Percentiles rank a stretch among this genome's conserved stretches.
Conservation (phyloP, 2,329 filamentous ascomycete species). For the Fusarium newnesense region DNA sequence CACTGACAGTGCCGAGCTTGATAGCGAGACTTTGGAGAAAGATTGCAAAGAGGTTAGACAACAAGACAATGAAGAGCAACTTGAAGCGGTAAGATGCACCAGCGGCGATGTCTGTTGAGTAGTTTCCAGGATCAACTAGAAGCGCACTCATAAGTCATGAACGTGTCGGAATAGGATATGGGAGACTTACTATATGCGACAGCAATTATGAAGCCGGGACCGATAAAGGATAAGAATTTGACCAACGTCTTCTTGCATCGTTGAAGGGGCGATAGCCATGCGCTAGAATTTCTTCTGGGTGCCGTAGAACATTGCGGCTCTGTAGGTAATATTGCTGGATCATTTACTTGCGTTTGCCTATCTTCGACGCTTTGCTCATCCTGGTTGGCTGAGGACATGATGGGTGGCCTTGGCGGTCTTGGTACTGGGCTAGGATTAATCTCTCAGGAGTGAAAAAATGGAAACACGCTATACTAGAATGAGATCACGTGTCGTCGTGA, state of each 20-base stretch:
- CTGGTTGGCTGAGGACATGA: neutral
- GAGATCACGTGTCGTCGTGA: neutral
- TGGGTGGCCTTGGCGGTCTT: neutral
- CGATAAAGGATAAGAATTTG: neutral
- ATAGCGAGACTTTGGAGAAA: constrained; percentile 75
- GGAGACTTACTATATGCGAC: neutral
- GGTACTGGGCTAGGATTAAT: neutral
- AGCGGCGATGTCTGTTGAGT: constrained; percentile 7
- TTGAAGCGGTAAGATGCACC: constrained; percentile 6
- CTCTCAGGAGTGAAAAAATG: neutral
- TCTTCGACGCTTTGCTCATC: neutral
- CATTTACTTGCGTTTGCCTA: neutral
- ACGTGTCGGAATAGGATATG: neutral
- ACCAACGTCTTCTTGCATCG: neutral
- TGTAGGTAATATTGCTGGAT: neutral
- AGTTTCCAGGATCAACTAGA: constrained; percentile 10
- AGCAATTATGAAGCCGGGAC: constrained; percentile 6
- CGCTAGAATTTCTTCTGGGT: fast-evolving
- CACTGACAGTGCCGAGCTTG: constrained; percentile 76
- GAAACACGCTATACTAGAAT: neutral
- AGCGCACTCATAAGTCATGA: fast-evolving
- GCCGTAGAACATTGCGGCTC: neutral
- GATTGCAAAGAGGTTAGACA: constrained; percentile 70
- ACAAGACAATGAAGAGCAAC: neutral
- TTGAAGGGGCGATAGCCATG: neutral